phyloP scores from a whole-genome alignment of 352 stramenopile species.

The Phytophthora capsici region DNA sequence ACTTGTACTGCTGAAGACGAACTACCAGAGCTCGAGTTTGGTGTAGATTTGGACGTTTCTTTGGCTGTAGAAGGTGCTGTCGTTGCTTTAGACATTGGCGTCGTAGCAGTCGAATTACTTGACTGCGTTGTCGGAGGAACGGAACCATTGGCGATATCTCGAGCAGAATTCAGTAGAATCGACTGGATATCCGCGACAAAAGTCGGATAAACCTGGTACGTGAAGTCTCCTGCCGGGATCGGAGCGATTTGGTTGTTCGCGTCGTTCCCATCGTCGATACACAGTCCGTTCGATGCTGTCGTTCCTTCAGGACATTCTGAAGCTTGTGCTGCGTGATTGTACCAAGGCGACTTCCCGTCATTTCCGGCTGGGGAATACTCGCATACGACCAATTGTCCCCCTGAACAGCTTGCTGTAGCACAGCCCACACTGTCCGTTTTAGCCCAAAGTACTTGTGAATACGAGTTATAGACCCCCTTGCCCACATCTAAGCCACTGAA shows the following conservation, averaged over 20 bases:
- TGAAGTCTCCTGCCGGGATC: constrained; percentile 52
- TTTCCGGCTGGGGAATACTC: constrained; percentile 64
- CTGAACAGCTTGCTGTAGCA: constrained; percentile 49
- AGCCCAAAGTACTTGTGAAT: constrained; percentile 76
- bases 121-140: constrained; percentile 10
- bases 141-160: constrained; percentile 35
- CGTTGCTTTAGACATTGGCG: constrained; percentile 2
- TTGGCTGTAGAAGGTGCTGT: not conserved
- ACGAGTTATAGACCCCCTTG: constrained; percentile 69
- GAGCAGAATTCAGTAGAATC: constrained; percentile 43
- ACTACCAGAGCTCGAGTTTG: not conserved
- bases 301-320: constrained; percentile 56
- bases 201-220: constrained; percentile 59
- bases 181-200: constrained; percentile 63
- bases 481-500: constrained; percentile 51
- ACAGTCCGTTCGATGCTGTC: constrained; percentile 42
- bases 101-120: not conserved
- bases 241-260: constrained; percentile 55
- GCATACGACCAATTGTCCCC: constrained; percentile 57
- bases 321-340: constrained; percentile 47
- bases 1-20: constrained; percentile 1
- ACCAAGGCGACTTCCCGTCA: constrained; percentile 55
- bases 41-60: no score
- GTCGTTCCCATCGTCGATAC: constrained; percentile 48
- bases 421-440: constrained; percentile 66